Evolutionary conservation across 2,329 filamentous ascomycete genomes (phyloP).

Genomic region (Neurospora crassa): DNA sequence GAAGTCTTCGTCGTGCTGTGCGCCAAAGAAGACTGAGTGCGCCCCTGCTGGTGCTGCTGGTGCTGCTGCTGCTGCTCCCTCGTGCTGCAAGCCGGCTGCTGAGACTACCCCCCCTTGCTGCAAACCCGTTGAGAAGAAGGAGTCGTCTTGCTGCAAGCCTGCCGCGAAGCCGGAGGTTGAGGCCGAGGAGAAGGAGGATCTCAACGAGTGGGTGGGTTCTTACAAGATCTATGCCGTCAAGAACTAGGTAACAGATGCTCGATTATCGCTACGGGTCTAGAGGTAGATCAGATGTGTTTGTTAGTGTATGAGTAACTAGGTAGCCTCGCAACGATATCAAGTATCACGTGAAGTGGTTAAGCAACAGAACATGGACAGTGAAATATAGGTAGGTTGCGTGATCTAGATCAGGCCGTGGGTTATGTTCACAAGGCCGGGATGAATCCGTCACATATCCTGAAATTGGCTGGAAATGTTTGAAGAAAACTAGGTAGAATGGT

Average conservation of each 20-base stretch:
- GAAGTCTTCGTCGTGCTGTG: conserved; percentile 10
- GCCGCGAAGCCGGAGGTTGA: conserved; percentile 4
- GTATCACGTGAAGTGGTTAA: too few species aligned
- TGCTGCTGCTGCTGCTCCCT: conserved; percentile 1
- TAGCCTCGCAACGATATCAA: too few species aligned
- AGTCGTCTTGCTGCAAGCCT: conserved; percentile 10
- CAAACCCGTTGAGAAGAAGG: background rate
- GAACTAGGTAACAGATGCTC: background rate
- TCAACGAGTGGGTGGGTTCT: conserved; percentile 41
- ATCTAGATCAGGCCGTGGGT: too few species aligned
- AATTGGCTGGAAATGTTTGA: too few species aligned
- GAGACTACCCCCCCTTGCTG: background rate
- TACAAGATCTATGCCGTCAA: conserved; percentile 44
- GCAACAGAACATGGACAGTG: too few species aligned
- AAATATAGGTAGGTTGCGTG: too few species aligned
- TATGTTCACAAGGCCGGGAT: too few species aligned
- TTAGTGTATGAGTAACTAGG: too few species aligned
- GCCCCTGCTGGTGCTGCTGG: conserved; percentile 1
- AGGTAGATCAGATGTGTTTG: background rate
- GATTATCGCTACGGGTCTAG: background rate
- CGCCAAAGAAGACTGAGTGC: conserved; percentile 2
- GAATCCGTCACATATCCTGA: too few species aligned
- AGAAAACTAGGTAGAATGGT: too few species aligned
- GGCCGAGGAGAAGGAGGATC: conserved; percentile 25
- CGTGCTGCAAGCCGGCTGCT: background rate